These are phyloP conservation scores for Lyophyllum decastes DNA, from an alignment of 768 basidiomycete genomes.

Conservation along the genomic window DNA sequence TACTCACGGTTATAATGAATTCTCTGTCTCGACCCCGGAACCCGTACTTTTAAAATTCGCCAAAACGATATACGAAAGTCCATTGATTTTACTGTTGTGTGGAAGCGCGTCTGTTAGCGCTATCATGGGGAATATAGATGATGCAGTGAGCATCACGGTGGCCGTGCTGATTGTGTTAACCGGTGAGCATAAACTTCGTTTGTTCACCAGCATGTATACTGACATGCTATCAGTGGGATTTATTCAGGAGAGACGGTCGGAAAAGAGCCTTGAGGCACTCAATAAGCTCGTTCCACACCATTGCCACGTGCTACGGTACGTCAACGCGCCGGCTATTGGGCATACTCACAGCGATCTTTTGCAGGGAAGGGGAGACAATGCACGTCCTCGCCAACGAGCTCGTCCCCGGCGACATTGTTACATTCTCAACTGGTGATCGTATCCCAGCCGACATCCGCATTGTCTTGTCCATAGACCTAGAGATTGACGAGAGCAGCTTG, in stretches of 20 bases:
- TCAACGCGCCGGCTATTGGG: constrained; percentile 19
- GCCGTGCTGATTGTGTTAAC: constrained; percentile 93
- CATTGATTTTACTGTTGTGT: constrained; percentile 86
- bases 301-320: constrained; percentile 80
- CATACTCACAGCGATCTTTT: constrained; percentile 24
- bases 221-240: constrained; percentile 68
- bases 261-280: constrained; percentile 90
- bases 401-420: constrained; percentile 93
- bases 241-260: constrained; percentile 92
- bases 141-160: constrained; percentile 89
- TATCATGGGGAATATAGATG: constrained; percentile 93
- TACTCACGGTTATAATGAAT: constrained; percentile 90
- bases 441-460: constrained; percentile 93
- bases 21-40: constrained; percentile 82
- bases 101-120: constrained; percentile 89
- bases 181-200: constrained; percentile 48
- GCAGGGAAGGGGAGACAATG: constrained; percentile 59
- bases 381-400: constrained; percentile 95
- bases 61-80: constrained; percentile 94
- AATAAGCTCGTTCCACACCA: constrained; percentile 98
- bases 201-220: background rate
- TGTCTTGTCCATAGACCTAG: constrained; percentile 78
- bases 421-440: constrained; percentile 89
- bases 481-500: constrained; percentile 93
- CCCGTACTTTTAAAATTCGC: constrained; percentile 85